Evolutionary conservation across 805 yeast species (phyloP).

Genomic region (Grigorovia transvaalensis): DNA sequence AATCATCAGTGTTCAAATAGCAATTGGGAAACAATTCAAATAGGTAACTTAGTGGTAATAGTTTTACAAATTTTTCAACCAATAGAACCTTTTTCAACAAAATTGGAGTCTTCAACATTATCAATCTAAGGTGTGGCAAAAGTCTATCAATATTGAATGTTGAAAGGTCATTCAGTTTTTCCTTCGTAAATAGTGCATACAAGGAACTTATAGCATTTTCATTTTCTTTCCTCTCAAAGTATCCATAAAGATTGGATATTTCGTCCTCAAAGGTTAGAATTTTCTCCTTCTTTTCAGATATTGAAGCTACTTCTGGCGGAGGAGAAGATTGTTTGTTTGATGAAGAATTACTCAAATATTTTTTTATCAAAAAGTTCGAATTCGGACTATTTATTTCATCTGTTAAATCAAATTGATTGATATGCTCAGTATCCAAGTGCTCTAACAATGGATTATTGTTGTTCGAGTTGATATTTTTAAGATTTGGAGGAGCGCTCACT

Average conservation of each 20-base stretch:
- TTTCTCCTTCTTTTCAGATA: neutral
- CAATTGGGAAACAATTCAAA: slow-evolving; percentile 28
- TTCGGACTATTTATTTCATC: slow-evolving; percentile 18
- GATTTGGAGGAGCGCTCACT: slow-evolving; percentile 18
- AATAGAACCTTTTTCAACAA: slow-evolving; percentile 25
- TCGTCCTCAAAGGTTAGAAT: neutral
- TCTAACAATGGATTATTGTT: slow-evolving; percentile 1
- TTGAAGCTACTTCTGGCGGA: neutral
- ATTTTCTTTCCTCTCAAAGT: neutral
- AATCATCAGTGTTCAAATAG: slow-evolving; percentile 10
- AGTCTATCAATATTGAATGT: slow-evolving; percentile 9
- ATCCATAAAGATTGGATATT: neutral
- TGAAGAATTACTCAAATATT: slow-evolving; percentile 13
- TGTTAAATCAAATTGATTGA: slow-evolving; percentile 21
- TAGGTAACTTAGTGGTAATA: slow-evolving; percentile 19
- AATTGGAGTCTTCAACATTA: slow-evolving; percentile 21
- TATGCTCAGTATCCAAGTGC: slow-evolving; percentile 1
- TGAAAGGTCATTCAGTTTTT: neutral
- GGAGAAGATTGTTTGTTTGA: neutral
- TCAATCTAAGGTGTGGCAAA: slow-evolving; percentile 10
- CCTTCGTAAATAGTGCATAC: neutral
- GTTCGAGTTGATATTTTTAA: neutral
- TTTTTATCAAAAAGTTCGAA: slow-evolving; percentile 19
- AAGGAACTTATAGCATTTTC: neutral
- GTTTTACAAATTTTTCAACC: slow-evolving; percentile 18